phyloP scores from a whole-genome alignment of 805 yeast species.

The Naumovozyma castellii region DNA sequence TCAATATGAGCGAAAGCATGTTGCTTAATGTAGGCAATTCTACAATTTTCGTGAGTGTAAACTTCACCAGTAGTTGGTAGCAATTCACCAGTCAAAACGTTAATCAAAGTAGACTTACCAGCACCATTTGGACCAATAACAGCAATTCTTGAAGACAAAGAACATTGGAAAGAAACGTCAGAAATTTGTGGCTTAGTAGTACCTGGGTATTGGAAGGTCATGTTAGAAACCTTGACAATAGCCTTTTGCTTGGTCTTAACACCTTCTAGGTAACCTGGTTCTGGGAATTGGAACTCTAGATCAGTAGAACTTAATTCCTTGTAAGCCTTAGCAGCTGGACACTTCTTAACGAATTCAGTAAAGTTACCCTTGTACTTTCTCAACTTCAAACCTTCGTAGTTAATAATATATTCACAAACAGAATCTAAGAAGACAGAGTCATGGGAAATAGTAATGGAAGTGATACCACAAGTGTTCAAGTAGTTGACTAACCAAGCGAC shows the following conservation, averaged over 20 bases:
- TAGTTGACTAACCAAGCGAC: slow-evolving; percentile 99
- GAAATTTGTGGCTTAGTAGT: slow-evolving; percentile 88
- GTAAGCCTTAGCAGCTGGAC: slow-evolving; percentile 98
- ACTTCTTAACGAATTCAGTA: slow-evolving; percentile 96
- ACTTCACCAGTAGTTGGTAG: slow-evolving; percentile 98
- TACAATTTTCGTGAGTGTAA: slow-evolving; percentile 98
- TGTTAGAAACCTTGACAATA: slow-evolving; percentile 92
- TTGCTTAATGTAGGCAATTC: slow-evolving; percentile 99
- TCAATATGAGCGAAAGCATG: slow-evolving; percentile 99
- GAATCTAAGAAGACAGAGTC: slow-evolving; percentile 99
- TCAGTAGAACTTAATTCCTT: slow-evolving; percentile 98
- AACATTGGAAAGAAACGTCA: slow-evolving; percentile 96
- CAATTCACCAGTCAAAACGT: slow-evolving; percentile 98
- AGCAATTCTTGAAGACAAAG: slow-evolving; percentile 98
- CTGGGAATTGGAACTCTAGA: slow-evolving; percentile 95
- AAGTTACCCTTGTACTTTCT: slow-evolving; percentile 99
- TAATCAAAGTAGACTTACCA: slow-evolving; percentile 98
- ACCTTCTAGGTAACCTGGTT: slow-evolving; percentile 99
- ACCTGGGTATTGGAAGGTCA: slow-evolving; percentile 99
- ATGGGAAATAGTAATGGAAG: slow-evolving; percentile 97
- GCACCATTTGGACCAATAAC: slow-evolving; percentile 99
- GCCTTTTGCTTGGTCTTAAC: slow-evolving; percentile 99
- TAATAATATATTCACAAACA: slow-evolving; percentile 95
- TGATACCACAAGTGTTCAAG: slow-evolving; percentile 96
- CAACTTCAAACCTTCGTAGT: slow-evolving; percentile 99